Evolutionary conservation across 2,329 filamentous ascomycete species (phyloP), one percentile per base, ranked within the genome.

Genomic region (Aspergillus carbonarius): DNA sequence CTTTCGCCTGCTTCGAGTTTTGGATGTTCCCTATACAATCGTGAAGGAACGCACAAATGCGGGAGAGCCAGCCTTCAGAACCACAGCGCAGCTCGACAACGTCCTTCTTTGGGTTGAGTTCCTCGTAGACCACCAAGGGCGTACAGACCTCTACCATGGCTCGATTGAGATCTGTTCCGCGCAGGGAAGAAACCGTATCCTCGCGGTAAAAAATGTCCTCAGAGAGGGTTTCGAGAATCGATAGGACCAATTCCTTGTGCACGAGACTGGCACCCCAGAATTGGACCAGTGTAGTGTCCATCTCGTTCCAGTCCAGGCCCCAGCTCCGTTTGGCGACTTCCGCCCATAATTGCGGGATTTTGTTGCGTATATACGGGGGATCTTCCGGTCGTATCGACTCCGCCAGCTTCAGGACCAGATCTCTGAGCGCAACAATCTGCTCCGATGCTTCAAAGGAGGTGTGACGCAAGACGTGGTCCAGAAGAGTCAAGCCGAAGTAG

Each of bases 91-190:
- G 85, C 54, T 88, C 83, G 25, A 88, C 81, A 48, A 83, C 85
- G 39, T 91, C 88, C 65, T 92, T 83, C 66, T 88, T 87, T 10
- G 91, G 88, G 68, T 92, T 91, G 23, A 89, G 83, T 63, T 96
- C 89, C 61, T 85, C 78, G 56, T 96, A 85, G 18, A 96, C 88
- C 1, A 81, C 78, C 23, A 85, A 82, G 1, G 95, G 92, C 0
- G 93, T 96, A 73, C 96, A 96, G 61, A 98, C 92, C 73, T 98
- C 95, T 61, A 98, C 91, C 69, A 95, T 90, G 10, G 91, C 91
- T 72, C 92, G 90, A 72, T 92, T 96, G 61, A 99, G 83, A 56
- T 91, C 86, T 53, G 88, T 89, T 71, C 93, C 91, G 63, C 93
- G 87, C 68, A 96, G 79, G 15, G 90, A 89, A 13, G 93, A 92